Evolutionary conservation across 192 early-diverging fungal genomes (phyloP).

Genomic region (Linderina pennispora): DNA sequence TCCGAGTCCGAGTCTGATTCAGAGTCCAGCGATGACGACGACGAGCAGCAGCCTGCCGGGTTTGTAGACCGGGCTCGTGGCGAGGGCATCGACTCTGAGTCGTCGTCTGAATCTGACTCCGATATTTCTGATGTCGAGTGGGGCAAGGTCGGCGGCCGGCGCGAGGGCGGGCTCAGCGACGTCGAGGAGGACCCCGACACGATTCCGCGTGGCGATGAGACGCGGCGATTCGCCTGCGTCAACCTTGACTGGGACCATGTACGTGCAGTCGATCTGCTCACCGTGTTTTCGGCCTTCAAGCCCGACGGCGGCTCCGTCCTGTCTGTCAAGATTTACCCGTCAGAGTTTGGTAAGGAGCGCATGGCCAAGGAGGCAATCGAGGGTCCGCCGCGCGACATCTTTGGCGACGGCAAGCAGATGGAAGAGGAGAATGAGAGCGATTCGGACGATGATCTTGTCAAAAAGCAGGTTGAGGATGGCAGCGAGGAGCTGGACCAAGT

Average conservation of each 20-base stretch:
- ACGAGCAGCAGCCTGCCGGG: slow-evolving; percentile 1
- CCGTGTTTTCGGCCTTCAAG: slow-evolving; percentile 81
- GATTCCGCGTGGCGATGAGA: slow-evolving; percentile 53
- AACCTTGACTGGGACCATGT: slow-evolving; percentile 97
- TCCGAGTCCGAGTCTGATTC: slow-evolving; percentile 15
- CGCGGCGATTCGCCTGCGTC: slow-evolving; percentile 75
- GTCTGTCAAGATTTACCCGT: slow-evolving; percentile 76
- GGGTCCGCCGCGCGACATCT: slow-evolving; percentile 41
- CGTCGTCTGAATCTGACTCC: slow-evolving; percentile 23
- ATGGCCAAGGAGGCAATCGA: slow-evolving; percentile 41
- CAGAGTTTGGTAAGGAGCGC: slow-evolving; percentile 69
- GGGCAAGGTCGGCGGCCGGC: slow-evolving; percentile 25
- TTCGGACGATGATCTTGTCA: slow-evolving; percentile 22
- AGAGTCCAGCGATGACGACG: slow-evolving; percentile 23
- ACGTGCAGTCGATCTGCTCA: slow-evolving; percentile 77
- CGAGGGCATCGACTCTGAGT: slow-evolving; percentile 53
- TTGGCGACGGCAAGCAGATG: slow-evolving; percentile 7
- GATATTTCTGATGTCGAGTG: slow-evolving; percentile 30
- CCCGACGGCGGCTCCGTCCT: slow-evolving; percentile 62
- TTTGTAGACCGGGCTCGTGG: slow-evolving; percentile 76
- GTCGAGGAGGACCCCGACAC: slow-evolving; percentile 52
- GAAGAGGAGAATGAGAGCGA: slow-evolving; percentile 17
- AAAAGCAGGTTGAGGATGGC: slow-evolving; percentile 49
- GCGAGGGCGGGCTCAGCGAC: slow-evolving; percentile 45
- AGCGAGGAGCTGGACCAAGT: slow-evolving; percentile 78